Conservation (phyloP, 306 rosid species). For the Casuarina cunninghamiana region DNA sequence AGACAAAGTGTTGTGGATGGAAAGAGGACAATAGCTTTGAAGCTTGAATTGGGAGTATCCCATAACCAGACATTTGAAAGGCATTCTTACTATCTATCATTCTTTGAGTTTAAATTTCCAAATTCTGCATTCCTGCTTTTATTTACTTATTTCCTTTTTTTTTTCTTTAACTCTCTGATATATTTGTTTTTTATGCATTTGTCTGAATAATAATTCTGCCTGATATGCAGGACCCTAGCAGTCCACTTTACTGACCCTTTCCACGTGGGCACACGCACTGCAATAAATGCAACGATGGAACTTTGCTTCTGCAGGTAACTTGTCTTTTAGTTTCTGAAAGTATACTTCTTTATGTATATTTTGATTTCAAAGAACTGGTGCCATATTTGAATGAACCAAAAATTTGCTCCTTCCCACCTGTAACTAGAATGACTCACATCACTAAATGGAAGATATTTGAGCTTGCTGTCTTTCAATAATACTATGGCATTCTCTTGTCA, state of each 20-base stretch:
- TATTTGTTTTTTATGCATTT: constrained; percentile 7
- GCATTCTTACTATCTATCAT: constrained; percentile 39
- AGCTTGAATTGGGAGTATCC: constrained; percentile 88
- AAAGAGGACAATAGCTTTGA: constrained; percentile 92
- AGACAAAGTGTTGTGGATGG: constrained; percentile 92
- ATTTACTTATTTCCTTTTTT: background rate
- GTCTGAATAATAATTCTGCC: constrained; percentile 26
- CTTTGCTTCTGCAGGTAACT: constrained; percentile 88
- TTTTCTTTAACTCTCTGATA: background rate
- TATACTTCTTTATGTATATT: background rate
- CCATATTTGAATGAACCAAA: background rate
- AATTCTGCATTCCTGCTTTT: constrained; percentile 6
- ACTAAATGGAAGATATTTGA: background rate
- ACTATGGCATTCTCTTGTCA: constrained; percentile 20
- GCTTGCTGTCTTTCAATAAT: constrained; percentile 2
- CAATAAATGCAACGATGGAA: constrained; percentile 92
- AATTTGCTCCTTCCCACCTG: background rate
- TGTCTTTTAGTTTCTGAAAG: constrained; percentile 26
- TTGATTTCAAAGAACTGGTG: constrained; percentile 18
- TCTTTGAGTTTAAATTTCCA: constrained; percentile 25
- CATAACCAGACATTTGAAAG: constrained; percentile 91
- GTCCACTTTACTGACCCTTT: constrained; percentile 97
- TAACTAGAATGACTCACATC: background rate
- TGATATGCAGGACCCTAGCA: constrained; percentile 81
- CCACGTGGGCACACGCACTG: constrained; percentile 74